Conservation (phyloP, 495 filamentous ascomycete genomes). For the Hyaloscypha finlandica region DNA sequence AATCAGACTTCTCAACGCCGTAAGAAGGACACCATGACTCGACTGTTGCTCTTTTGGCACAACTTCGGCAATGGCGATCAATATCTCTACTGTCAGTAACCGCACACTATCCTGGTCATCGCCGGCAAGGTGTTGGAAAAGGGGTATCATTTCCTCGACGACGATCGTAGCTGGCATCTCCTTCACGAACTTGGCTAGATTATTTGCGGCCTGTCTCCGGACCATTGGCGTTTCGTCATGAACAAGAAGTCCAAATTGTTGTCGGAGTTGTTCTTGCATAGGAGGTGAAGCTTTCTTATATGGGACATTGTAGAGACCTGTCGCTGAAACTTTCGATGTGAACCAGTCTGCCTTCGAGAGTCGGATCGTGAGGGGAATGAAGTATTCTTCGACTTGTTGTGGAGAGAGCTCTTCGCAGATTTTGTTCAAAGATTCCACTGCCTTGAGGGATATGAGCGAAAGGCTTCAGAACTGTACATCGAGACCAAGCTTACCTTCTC, state of each 20-base stretch:
- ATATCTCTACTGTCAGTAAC: constrained; percentile 91
- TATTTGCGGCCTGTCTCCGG: constrained; percentile 90
- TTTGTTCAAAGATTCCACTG: constrained; percentile 98
- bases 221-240: constrained; percentile 99
- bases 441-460: constrained; percentile 51
- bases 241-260: constrained; percentile 88
- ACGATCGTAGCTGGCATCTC: constrained; percentile 88
- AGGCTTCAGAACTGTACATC: constrained; percentile 2
- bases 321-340: constrained; percentile 97
- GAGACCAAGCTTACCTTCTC: constrained; percentile 72
- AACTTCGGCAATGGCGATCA: constrained; percentile 94
- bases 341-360: constrained; percentile 99
- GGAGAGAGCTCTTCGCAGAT: constrained; percentile 90
- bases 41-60: constrained; percentile 97
- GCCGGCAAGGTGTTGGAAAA: constrained; percentile 92
- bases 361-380: constrained; percentile 90
- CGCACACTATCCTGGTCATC: constrained; percentile 98
- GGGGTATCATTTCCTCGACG: constrained; percentile 97
- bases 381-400: constrained; percentile 92
- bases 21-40: constrained; percentile 90
- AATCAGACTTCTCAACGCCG: constrained; percentile 86
- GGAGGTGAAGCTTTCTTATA: constrained; percentile 83
- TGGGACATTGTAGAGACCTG: constrained; percentile 88
- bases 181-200: constrained; percentile 96
- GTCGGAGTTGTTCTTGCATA: constrained; percentile 85